Evolutionary conservation across 805 yeast species (phyloP).

Genomic region (Sugiyamaella smithiae): DNA sequence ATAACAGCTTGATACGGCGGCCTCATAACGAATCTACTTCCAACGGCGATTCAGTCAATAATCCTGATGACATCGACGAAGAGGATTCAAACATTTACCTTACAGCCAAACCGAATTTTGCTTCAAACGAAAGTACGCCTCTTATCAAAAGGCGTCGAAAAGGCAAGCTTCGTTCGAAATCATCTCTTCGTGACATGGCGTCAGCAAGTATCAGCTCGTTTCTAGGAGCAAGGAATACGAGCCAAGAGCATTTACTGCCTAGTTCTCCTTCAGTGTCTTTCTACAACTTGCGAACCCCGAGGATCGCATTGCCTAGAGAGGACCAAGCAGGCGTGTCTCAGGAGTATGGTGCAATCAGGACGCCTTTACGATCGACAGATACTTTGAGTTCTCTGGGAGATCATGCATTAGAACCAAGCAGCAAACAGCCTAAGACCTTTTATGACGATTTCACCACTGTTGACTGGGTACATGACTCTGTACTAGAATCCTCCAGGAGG

Average conservation of each 20-base stretch:
- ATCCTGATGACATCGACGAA: background rate
- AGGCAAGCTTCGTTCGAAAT: background rate
- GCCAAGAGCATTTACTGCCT: no score
- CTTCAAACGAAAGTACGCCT: background rate
- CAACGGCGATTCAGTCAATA: background rate
- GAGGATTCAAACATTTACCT: background rate
- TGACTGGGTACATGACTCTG: constrained; percentile 54
- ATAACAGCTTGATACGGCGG: no score
- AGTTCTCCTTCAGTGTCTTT: background rate
- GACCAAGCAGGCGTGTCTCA: background rate
- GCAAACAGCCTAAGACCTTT: constrained; percentile 25
- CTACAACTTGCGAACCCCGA: constrained; percentile 3
- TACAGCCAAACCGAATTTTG: background rate
- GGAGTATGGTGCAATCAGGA: background rate
- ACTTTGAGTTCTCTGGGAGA: background rate
- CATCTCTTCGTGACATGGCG: background rate
- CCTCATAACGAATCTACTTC: no score
- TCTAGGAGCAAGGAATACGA: no score
- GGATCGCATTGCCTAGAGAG: background rate
- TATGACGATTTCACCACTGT: constrained; percentile 62
- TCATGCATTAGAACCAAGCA: background rate
- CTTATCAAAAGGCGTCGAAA: background rate
- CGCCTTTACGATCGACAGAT: background rate
- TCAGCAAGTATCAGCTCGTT: background rate
- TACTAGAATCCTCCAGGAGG: constrained; percentile 43